Evolutionary conservation across 192 early-diverging fungal genomes (phyloP).

Genomic region (Powellomyces hirtus): DNA sequence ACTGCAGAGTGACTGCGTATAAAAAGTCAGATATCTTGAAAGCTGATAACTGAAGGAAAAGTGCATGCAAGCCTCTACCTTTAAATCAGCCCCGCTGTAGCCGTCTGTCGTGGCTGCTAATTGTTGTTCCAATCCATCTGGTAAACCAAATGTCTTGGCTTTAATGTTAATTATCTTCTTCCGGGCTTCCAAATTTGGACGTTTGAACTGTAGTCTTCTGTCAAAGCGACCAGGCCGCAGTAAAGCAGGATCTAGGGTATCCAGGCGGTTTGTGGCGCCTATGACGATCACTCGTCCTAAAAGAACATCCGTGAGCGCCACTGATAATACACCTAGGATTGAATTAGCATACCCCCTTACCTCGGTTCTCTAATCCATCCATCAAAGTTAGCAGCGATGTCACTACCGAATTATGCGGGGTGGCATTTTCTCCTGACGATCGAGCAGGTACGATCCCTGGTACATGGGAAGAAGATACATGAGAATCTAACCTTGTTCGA

Average conservation of each 20-base stretch:
- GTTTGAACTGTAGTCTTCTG: conserved; percentile 67
- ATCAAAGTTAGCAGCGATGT: conserved; percentile 72
- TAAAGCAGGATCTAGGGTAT: conserved; percentile 73
- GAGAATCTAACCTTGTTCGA: background rate
- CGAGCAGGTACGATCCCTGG: conserved; percentile 13
- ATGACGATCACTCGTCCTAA: conserved; percentile 73
- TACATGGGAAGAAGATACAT: background rate
- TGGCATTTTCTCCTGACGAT: conserved; percentile 13
- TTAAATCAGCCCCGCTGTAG: conserved; percentile 70
- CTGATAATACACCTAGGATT: background rate
- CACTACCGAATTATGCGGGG: conserved; percentile 64
- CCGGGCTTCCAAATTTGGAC: conserved; percentile 56
- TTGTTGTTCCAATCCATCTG: conserved; percentile 42
- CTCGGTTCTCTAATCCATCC: conserved; percentile 69
- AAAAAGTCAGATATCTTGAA: background rate
- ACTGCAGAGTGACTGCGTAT: conserved; percentile 61
- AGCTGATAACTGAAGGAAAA: no score
- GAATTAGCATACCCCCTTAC: no score
- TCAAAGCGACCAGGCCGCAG: conserved; percentile 75
- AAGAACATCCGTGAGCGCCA: background rate
- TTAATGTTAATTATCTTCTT: conserved; percentile 63
- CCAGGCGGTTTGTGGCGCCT: conserved; percentile 74
- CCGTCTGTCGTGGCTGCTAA: conserved; percentile 59
- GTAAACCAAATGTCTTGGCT: conserved; percentile 53
- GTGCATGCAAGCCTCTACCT: background rate